Percentiles rank a stretch among this genome's conserved stretches.
These are phyloP conservation scores for Mortierella claussenii DNA, from an alignment of 192 early-diverging fungal species.

Conservation along the genomic window DNA sequence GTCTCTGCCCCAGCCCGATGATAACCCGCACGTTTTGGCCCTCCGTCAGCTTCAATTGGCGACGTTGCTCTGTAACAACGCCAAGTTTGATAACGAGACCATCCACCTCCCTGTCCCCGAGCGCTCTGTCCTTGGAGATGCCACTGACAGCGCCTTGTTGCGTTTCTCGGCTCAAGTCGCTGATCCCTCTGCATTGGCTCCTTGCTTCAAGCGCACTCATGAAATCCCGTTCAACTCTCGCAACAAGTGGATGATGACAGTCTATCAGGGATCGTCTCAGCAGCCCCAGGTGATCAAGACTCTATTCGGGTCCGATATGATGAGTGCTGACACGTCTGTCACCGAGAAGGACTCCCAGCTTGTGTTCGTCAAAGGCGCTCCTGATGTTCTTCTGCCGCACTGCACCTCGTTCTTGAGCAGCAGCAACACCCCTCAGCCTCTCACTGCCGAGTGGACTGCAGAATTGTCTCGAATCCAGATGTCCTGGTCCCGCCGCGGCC, in stretches of 20 bases:
- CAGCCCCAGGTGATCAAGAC: conserved; percentile 49
- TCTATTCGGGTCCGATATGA: conserved; percentile 38
- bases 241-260: conserved; percentile 77
- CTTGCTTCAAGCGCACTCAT: conserved; percentile 53
- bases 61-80: conserved; percentile 72
- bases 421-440: conserved; percentile 49
- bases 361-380: conserved; percentile 83
- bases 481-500: conserved; percentile 65
- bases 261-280: conserved; percentile 37
- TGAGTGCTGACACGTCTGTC: conserved; percentile 14
- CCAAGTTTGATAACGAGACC: conserved; percentile 68
- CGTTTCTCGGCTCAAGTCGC: conserved; percentile 62
- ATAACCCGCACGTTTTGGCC: conserved; percentile 27
- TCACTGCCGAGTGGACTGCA: conserved; percentile 48
- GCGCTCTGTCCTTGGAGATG: conserved; percentile 80
- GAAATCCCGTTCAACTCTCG: conserved; percentile 81
- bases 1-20: conserved; percentile 49
- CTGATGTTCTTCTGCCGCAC: conserved; percentile 72
- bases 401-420: conserved; percentile 56
- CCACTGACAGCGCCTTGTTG: conserved; percentile 89
- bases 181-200: conserved; percentile 1
- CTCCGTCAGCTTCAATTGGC: conserved; percentile 43
- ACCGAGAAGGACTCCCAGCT: conserved; percentile 41
- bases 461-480: conserved; percentile 61
- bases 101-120: conserved; percentile 63